Evolutionary conservation across 306 rosid genomes (phyloP).

Genomic region (Cucumis hystrix): DNA sequence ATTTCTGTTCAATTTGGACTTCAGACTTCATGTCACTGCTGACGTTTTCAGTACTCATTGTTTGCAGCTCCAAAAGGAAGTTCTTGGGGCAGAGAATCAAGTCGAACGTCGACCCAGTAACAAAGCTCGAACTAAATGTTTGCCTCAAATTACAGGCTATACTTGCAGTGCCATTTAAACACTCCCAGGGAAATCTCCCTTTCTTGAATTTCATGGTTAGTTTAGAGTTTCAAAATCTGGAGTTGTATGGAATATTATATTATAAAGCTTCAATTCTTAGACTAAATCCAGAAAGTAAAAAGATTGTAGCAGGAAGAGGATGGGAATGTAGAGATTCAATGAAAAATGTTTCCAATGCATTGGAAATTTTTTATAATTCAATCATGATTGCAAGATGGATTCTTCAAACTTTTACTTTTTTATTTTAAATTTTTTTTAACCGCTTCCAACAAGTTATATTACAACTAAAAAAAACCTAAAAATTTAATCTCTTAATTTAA

Average conservation of each 20-base stretch:
- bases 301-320: background rate
- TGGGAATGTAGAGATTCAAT: background rate
- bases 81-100: background rate
- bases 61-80: slow-evolving; percentile 20
- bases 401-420: too few relatives aligned
- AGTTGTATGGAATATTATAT: background rate
- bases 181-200: background rate
- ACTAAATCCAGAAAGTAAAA: background rate
- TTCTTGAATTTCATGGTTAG: background rate
- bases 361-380: background rate
- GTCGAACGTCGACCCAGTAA: background rate
- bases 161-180: slow-evolving; percentile 5
- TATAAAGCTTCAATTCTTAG: background rate
- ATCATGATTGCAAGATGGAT: background rate
- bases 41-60: slow-evolving; percentile 26
- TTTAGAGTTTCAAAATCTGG: background rate
- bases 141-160: background rate
- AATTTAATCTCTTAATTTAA: too few relatives aligned
- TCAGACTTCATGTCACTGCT: slow-evolving; percentile 34
- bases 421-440: too few relatives aligned
- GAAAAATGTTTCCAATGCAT: background rate
- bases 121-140: background rate
- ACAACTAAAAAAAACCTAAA: too few relatives aligned
- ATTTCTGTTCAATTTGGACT: slow-evolving; percentile 45
- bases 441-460: too few relatives aligned